Evolutionary conservation across 1,284 basidiomycete species (phyloP).

Genomic region (Tilletia horrida): DNA sequence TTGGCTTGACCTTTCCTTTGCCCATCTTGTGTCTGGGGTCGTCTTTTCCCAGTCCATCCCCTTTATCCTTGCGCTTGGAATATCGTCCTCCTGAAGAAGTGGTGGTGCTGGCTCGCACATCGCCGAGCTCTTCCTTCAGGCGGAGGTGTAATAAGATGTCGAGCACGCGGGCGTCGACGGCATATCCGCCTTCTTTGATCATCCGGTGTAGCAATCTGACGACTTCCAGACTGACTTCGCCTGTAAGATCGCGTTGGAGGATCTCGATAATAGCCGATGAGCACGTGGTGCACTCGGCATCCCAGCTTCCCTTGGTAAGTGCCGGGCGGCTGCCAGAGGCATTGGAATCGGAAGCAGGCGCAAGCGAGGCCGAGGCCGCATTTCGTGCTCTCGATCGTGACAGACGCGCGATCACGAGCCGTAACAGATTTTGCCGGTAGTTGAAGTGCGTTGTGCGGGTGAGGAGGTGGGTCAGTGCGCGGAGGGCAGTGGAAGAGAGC

Average conservation of each 20-base stretch:
- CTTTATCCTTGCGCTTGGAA: slow-evolving; percentile 61
- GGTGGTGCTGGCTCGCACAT: slow-evolving; percentile 68
- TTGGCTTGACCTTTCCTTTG: slow-evolving; percentile 37
- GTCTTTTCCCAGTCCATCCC: slow-evolving; percentile 63
- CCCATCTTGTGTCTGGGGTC: slow-evolving; percentile 60
- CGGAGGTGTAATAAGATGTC: slow-evolving; percentile 80
- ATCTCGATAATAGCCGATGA: slow-evolving; percentile 74
- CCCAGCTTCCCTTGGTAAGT: slow-evolving; percentile 26
- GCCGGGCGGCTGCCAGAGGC: not conserved
- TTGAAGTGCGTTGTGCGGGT: slow-evolving; percentile 91
- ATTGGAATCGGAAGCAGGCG: slow-evolving; percentile 16
- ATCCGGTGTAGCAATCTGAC: slow-evolving; percentile 90
- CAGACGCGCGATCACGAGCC: slow-evolving; percentile 75
- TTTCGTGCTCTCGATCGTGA: slow-evolving; percentile 63
- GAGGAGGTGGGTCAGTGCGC: slow-evolving; percentile 81
- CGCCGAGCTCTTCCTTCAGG: slow-evolving; percentile 77
- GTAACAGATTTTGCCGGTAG: slow-evolving; percentile 89
- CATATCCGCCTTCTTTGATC: slow-evolving; percentile 89
- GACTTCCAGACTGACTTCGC: slow-evolving; percentile 77
- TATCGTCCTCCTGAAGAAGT: slow-evolving; percentile 59
- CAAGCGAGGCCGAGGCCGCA: slow-evolving; percentile 66
- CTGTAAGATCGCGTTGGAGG: slow-evolving; percentile 74
- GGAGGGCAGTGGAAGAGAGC: slow-evolving; percentile 62
- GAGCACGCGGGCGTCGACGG: slow-evolving; percentile 83
- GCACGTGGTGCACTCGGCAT: slow-evolving; percentile 74